Evolutionary conservation across 192 early-diverging fungal genomes (phyloP).

Genomic region (Gaertneriomyces semiglobifer): DNA sequence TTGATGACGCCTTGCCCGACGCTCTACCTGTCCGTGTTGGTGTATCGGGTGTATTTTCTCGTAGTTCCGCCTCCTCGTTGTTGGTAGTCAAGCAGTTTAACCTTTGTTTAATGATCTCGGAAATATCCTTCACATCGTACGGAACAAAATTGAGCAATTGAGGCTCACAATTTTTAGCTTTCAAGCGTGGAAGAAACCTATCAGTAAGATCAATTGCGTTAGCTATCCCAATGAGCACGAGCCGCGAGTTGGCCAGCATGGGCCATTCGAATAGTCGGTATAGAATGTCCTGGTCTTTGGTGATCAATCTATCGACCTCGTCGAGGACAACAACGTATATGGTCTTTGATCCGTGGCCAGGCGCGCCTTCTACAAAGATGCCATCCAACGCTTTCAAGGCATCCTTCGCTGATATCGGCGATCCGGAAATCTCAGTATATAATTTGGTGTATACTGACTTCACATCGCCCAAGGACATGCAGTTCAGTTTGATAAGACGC

Average conservation of each 20-base stretch:
- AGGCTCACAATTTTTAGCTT: slow-evolving; percentile 78
- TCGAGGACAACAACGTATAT: slow-evolving; percentile 75
- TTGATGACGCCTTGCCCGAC: background rate
- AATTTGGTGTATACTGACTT: slow-evolving; percentile 66
- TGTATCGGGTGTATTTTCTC: background rate
- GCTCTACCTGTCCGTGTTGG: background rate
- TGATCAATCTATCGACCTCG: slow-evolving; percentile 87
- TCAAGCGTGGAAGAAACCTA: slow-evolving; percentile 80
- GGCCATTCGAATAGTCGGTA: slow-evolving; percentile 87
- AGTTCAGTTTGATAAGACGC: slow-evolving; percentile 73
- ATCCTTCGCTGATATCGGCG: slow-evolving; percentile 42
- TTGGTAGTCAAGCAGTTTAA: slow-evolving; percentile 51
- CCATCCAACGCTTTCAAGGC: slow-evolving; percentile 51
- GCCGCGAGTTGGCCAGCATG: slow-evolving; percentile 51
- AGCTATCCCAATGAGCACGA: slow-evolving; percentile 87
- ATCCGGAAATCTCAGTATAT: slow-evolving; percentile 43
- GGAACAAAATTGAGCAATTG: slow-evolving; percentile 82
- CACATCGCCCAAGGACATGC: slow-evolving; percentile 76
- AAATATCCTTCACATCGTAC: slow-evolving; percentile 81
- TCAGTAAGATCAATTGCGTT: slow-evolving; percentile 92
- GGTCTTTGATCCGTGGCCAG: background rate
- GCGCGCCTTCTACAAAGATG: slow-evolving; percentile 32
- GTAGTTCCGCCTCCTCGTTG: background rate
- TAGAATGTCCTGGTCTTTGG: slow-evolving; percentile 75
- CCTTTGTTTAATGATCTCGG: slow-evolving; percentile 82